phyloP scores from a whole-genome alignment of 495 filamentous ascomycete species.

The Penicillium waksmanii region DNA sequence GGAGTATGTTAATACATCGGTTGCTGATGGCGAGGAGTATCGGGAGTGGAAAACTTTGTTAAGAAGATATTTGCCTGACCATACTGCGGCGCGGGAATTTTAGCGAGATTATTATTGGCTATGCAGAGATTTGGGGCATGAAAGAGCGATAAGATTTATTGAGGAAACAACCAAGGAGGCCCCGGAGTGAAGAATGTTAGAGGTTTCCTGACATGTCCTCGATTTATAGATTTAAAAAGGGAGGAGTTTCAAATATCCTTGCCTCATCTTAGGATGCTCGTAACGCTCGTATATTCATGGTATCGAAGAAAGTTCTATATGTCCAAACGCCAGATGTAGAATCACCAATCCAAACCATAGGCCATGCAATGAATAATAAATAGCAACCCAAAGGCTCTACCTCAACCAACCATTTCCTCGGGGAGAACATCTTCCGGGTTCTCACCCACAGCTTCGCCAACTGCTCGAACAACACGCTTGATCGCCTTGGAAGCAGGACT shows the following conservation, averaged over 20 bases:
- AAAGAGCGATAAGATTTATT: background rate
- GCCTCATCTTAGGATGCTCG: background rate
- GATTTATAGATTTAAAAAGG: too few species aligned
- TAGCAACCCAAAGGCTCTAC: background rate
- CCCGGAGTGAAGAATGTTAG: background rate
- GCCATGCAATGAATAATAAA: conserved; percentile 23
- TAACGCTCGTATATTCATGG: conserved; percentile 4
- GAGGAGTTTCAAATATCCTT: too few species aligned
- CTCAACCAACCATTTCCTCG: conserved; percentile 36
- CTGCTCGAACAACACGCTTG: conserved; percentile 70
- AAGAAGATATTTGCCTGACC: conserved; percentile 27
- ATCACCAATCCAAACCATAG: conserved; percentile 20
- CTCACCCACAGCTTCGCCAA: conserved; percentile 67
- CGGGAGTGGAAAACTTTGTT: conserved; percentile 31
- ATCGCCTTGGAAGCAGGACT: conserved; percentile 84
- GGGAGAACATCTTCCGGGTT: conserved; percentile 49
- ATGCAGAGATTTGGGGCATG: background rate
- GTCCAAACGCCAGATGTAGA: conserved; percentile 19
- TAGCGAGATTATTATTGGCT: conserved; percentile 4
- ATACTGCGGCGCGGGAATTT: conserved; percentile 25
- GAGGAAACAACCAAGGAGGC: background rate
- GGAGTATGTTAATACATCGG: conserved; percentile 26
- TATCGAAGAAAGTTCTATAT: conserved; percentile 4
- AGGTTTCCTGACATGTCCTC: background rate
- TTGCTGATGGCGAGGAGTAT: conserved; percentile 23